Base-by-base conservation (phyloP, 2,329 filamentous ascomycete genomes). In the Trichophaea hybrida region DNA sequence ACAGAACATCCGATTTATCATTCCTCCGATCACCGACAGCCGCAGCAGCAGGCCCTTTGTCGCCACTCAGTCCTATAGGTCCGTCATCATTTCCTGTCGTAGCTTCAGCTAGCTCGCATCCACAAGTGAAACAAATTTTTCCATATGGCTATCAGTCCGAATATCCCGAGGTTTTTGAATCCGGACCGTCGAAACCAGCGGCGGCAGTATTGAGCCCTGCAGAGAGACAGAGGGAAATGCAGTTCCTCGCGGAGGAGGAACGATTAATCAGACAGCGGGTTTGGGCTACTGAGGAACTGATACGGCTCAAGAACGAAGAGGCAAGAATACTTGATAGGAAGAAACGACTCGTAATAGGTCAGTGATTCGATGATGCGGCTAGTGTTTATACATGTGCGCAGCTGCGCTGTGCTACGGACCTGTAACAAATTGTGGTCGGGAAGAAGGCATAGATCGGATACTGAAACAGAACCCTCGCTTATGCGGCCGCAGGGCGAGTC, bases 281-380 rank as follows among this genome's bases (percentile, higher is more conserved):
- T 7, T 13, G 24, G 32, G 50, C 50, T n/a, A 37, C 34, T 17
- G 13, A 37, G 50, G 50, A 53, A 32, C 34, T 53, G 10, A 37
- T 53, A n/a, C 12, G 50, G 32, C 34, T 53, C 13, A 53, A 53
- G 50, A 53, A 53, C 37, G 50, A 53, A 24, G 50, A 53, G 13
- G 50, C 50, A 4, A 53, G 50, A 32, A 53, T 53, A 13, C 24
- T 53, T 3, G 50, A 53, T 34, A 12, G 32, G 33, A 53, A 53
- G 31, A n/a, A 33, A 35, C 50, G 37, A n/a, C 34, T 53, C 6
- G 50, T 6, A 8, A 53, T 53, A 6, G 50, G n/a, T 5, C 15
- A 6, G 7, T 24, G 48, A 15, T 17, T 15, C n/a, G 48, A 32
- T 15, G 6, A 51, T 51, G 46, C 38, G n/a, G 38, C 10, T 4